Evolutionary conservation across 2,329 filamentous ascomycete genomes (phyloP).

Genomic region (Leptographium wingfieldii): DNA sequence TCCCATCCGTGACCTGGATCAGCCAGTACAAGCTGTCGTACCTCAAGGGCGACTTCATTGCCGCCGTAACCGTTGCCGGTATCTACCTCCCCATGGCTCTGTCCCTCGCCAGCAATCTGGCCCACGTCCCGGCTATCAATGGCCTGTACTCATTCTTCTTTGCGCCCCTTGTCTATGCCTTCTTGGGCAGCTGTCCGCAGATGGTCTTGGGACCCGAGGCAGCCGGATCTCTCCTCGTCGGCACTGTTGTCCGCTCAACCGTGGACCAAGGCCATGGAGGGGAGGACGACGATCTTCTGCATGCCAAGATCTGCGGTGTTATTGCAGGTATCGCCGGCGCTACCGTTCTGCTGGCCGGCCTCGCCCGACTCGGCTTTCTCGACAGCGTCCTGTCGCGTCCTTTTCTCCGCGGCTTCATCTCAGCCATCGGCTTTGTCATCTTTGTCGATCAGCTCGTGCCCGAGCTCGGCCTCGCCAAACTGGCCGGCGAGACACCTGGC

Average conservation of each 20-base stretch:
- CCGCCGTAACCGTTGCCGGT: constrained; percentile 90
- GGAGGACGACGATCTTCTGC: constrained; percentile 52
- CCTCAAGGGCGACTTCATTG: constrained; percentile 73
- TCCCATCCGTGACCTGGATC: constrained; percentile 86
- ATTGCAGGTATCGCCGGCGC: constrained; percentile 78
- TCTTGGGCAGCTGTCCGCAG: constrained; percentile 81
- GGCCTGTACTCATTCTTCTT: constrained; percentile 91
- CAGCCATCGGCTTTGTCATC: constrained; percentile 91
- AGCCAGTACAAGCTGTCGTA: constrained; percentile 73
- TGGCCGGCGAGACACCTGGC: constrained; percentile 48
- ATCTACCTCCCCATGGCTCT: constrained; percentile 97
- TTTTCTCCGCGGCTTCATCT: constrained; percentile 91
- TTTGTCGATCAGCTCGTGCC: constrained; percentile 89
- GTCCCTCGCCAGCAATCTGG: constrained; percentile 83
- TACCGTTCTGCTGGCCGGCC: constrained; percentile 75
- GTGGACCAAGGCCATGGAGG: constrained; percentile 54
- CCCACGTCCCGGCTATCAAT: constrained; percentile 84
- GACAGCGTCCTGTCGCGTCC: constrained; percentile 90
- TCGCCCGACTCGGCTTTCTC: constrained; percentile 78
- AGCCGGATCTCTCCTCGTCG: constrained; percentile 80
- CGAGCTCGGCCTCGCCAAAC: constrained; percentile 62
- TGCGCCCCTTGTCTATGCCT: constrained; percentile 79
- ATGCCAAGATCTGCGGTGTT: constrained; percentile 76
- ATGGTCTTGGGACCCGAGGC: constrained; percentile 95
- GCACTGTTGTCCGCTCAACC: constrained; percentile 68